Conservation (phyloP, 1,284 basidiomycete genomes). For the Entoloma clypeatum region DNA sequence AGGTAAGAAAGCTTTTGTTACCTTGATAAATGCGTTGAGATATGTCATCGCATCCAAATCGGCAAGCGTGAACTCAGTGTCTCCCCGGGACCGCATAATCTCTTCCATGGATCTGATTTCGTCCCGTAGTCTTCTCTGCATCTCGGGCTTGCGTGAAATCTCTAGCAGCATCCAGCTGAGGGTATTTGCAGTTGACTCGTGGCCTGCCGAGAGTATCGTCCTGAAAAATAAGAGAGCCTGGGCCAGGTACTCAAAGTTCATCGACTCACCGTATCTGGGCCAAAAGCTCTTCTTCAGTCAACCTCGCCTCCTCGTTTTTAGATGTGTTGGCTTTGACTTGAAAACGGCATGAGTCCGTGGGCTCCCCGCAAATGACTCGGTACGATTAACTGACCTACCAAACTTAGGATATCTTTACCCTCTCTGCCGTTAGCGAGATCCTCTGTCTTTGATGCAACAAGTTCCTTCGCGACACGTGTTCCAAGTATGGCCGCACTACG, state of each 20-base stretch:
- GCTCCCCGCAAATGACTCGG: background rate
- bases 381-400: slow-evolving; percentile 21
- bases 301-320: slow-evolving; percentile 37
- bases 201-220: slow-evolving; percentile 39
- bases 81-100: slow-evolving; percentile 36
- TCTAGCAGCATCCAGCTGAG: slow-evolving; percentile 39
- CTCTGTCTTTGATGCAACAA: slow-evolving; percentile 38
- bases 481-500: slow-evolving; percentile 36
- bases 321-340: slow-evolving; percentile 53
- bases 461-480: slow-evolving; percentile 37
- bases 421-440: slow-evolving; percentile 23
- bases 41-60: slow-evolving; percentile 55
- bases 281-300: slow-evolving; percentile 50
- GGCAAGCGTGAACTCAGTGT: slow-evolving; percentile 35
- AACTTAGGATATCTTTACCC: slow-evolving; percentile 26
- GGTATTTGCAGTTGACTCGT: slow-evolving; percentile 48
- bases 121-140: slow-evolving; percentile 44
- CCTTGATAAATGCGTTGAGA: slow-evolving; percentile 50
- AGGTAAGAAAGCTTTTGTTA: too few relatives aligned
- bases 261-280: slow-evolving; percentile 48
- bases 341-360: background rate
- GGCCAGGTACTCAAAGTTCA: background rate
- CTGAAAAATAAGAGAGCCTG: slow-evolving; percentile 12
- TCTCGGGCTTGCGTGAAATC: slow-evolving; percentile 41
- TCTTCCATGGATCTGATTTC: slow-evolving; percentile 41